Percentiles rank a stretch among this genome's conserved stretches.
Conservation (phyloP, 148 eudicot genomes). For the Silene conica region DNA sequence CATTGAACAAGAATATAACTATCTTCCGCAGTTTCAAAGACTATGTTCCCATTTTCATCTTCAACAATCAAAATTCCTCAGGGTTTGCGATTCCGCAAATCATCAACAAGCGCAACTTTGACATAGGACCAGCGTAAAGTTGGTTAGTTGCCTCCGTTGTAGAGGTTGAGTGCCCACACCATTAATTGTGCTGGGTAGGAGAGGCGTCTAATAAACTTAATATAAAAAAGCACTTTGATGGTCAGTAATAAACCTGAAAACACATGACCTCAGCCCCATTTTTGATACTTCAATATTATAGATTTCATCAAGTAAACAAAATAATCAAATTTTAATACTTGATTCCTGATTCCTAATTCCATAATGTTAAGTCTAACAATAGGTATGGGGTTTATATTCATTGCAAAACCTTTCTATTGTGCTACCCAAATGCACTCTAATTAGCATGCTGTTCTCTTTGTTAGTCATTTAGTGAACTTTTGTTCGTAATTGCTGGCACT, state of each 20-base stretch:
- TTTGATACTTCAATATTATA: too few species aligned
- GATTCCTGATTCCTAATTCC: too few species aligned
- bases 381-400: too few species aligned
- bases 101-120: constrained; percentile 88
- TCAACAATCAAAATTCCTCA: constrained; percentile 96
- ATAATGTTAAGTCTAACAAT: too few species aligned
- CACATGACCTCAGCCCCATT: too few species aligned
- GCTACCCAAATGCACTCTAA: too few species aligned
- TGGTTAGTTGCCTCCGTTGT: constrained; percentile 84
- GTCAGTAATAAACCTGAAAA: background rate
- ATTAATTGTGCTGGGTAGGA: constrained; percentile 54
- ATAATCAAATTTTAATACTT: too few species aligned
- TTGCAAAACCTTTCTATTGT: too few species aligned
- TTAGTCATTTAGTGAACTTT: background rate
- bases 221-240: background rate
- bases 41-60: constrained; percentile 99
- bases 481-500: background rate
- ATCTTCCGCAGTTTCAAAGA: constrained; percentile 97
- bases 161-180: constrained; percentile 64
- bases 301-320: too few species aligned
- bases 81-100: constrained; percentile 98
- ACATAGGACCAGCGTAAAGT: constrained; percentile 76
- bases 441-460: background rate
- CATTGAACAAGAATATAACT: constrained; percentile 97
- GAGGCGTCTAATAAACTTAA: constrained; percentile 42